A percentile compares a stretch with the other conserved stretches of the same genome.
phyloP scores from a whole-genome alignment of 2,329 filamentous ascomycete species.

The Podosphaera xanthii region DNA sequence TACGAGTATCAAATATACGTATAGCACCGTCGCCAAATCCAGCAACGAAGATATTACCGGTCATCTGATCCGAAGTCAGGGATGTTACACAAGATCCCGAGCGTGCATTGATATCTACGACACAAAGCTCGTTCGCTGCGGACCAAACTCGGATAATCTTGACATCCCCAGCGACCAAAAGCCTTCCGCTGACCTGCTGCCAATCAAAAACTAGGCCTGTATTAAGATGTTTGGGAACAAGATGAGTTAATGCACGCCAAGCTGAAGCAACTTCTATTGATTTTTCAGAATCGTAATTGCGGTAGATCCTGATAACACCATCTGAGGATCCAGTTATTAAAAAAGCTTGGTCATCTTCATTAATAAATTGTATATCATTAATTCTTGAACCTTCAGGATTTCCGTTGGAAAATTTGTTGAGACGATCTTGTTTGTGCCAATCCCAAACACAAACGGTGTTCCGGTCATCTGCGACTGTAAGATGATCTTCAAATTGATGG shows the following conservation, averaged over 20 bases:
- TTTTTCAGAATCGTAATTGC: constrained; percentile 62
- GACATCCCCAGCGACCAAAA: constrained; percentile 89
- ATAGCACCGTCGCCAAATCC: constrained; percentile 92
- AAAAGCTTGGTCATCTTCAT: constrained; percentile 89
- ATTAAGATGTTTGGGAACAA: constrained; percentile 83
- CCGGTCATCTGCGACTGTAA: constrained; percentile 79
- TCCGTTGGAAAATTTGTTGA: constrained; percentile 79
- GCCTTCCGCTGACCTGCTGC: constrained; percentile 91
- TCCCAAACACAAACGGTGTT: constrained; percentile 89
- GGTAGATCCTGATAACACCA: constrained; percentile 79
- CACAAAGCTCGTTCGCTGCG: constrained; percentile 76
- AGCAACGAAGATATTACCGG: constrained; percentile 84
- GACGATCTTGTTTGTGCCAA: constrained; percentile 53
- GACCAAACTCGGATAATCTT: constrained; percentile 94
- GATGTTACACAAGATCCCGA: constrained; percentile 92
- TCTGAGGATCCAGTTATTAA: constrained; percentile 90
- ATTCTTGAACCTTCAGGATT: constrained; percentile 82
- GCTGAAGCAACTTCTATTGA: constrained; percentile 69
- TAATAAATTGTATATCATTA: constrained; percentile 90
- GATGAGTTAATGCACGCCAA: constrained; percentile 79
- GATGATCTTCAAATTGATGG: constrained; percentile 91
- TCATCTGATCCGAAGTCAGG: constrained; percentile 90
- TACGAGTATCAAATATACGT: constrained; percentile 75
- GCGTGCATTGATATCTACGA: constrained; percentile 80
- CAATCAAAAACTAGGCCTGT: constrained; percentile 94